A percentile compares a stretch with the other conserved stretches of the same genome.
Conservation (phyloP, 2,329 filamentous ascomycete genomes). For the Neofusicoccum umdonicola region DNA sequence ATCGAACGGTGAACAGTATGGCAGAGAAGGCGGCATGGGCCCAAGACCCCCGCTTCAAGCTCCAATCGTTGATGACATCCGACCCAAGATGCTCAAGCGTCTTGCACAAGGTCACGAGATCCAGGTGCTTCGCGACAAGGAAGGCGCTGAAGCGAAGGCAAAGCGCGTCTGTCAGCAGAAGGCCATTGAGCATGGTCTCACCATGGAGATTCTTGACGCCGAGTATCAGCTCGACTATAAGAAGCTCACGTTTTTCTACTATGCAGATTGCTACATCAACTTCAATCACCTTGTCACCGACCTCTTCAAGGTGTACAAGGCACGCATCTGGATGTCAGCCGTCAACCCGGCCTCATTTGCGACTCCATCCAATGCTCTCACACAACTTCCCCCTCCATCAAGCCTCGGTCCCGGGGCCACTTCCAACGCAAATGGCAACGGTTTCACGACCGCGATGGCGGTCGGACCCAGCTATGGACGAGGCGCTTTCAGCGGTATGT, state of each 20-base stretch:
- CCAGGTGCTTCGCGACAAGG: slow-evolving; percentile 84
- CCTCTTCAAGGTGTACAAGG: slow-evolving; percentile 99
- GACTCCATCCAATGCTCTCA: slow-evolving; percentile 22
- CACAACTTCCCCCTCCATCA: slow-evolving; percentile 35
- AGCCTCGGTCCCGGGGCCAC: slow-evolving; percentile 39
- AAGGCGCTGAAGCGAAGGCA: slow-evolving; percentile 95
- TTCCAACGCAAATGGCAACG: slow-evolving; percentile 21
- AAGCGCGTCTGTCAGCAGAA: slow-evolving; percentile 97
- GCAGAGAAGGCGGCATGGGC: slow-evolving; percentile 75
- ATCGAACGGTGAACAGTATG: slow-evolving; percentile 63
- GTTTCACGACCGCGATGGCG: neutral
- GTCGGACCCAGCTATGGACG: slow-evolving; percentile 12
- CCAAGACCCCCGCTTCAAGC: slow-evolving; percentile 57
- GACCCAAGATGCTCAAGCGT: slow-evolving; percentile 95
- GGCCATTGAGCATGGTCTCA: slow-evolving; percentile 87
- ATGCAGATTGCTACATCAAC: slow-evolving; percentile 96
- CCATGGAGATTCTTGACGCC: slow-evolving; percentile 98
- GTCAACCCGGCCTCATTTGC: slow-evolving; percentile 93
- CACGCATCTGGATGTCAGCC: slow-evolving; percentile 98
- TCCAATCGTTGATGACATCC: slow-evolving; percentile 60
- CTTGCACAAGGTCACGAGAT: slow-evolving; percentile 91
- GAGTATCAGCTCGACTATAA: slow-evolving; percentile 99
- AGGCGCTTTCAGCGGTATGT: slow-evolving; percentile 15
- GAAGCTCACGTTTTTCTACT: slow-evolving; percentile 98
- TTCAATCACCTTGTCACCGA: slow-evolving; percentile 98